Percentiles rank a stretch among this genome's conserved stretches.
These are phyloP conservation scores for Mycena pura DNA, from an alignment of 768 basidiomycete genomes.

Conservation along the genomic window DNA sequence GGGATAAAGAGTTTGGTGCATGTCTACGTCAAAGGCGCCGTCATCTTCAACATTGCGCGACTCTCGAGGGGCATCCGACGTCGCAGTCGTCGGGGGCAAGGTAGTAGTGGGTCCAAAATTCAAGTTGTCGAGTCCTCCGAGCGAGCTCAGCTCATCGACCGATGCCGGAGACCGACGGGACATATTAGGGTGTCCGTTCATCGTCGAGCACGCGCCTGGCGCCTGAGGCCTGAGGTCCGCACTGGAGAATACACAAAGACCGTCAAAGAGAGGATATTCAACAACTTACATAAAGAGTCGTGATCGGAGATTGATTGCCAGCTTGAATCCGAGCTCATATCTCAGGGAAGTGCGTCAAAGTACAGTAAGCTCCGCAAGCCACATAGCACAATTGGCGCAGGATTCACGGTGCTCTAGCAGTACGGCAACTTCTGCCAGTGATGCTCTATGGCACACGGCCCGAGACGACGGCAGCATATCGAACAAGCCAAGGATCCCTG, in stretches of 20 bases:
- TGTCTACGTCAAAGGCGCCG: conserved; percentile 8
- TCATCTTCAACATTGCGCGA: not conserved
- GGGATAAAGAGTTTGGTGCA: conserved; percentile 5
- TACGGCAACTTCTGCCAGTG: too few relatives aligned
- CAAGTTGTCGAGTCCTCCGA: conserved; percentile 16
- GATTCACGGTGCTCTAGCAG: too few relatives aligned
- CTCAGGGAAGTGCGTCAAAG: too few relatives aligned
- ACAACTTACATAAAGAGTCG: too few relatives aligned
- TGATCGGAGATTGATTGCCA: too few relatives aligned
- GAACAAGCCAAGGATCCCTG: too few relatives aligned
- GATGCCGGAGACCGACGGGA: conserved; percentile 3
- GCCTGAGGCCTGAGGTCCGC: not conserved
- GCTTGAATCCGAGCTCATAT: too few relatives aligned
- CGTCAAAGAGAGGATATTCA: too few relatives aligned
- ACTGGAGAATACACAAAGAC: not conserved
- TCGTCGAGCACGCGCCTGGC: not conserved
- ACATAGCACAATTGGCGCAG: too few relatives aligned
- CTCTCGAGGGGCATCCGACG: conserved; percentile 12
- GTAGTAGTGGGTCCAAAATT: conserved; percentile 9
- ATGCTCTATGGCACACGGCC: too few relatives aligned
- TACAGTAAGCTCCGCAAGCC: too few relatives aligned
- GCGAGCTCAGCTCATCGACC: conserved; percentile 22
- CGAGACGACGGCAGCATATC: too few relatives aligned
- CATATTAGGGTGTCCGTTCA: not conserved
- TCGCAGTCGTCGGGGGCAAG: not conserved